Evolutionary conservation across 371 early-diverging fungal genomes (phyloP), one percentile per base, ranked within the genome.

Genomic region (Mucor circinelloides): DNA sequence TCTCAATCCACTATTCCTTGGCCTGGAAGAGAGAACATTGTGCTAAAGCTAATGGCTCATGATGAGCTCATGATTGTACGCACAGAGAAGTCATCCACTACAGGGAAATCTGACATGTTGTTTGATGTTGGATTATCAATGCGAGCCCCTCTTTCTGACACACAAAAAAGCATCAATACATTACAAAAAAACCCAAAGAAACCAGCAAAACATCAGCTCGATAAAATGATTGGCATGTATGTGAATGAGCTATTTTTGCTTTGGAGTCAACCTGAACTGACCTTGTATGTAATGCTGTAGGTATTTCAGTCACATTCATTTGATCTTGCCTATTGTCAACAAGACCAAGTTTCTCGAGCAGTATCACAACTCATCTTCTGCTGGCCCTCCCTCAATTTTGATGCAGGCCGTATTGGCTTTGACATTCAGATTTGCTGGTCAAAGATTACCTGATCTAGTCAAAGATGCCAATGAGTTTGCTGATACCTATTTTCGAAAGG

Each of bases 271-370:
- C 3, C 68, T 84, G 21, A 82, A 87, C 65, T 76, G 79, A 2
- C 78, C 78, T 34, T 83, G 10, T 84, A 85, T n/a, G 78, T 86
- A 36, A 67, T 85, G 58, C 75, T 46, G 2, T 69, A 83, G 84
- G 8, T 86, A 87, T 63, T 86, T 89, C 59, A 71, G 69, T 31
- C 82, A 83, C 62, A 68, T 87, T 17, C 86, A 89, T 69, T 74
- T 79, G 4, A 79, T 83, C 31, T 64, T 87, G 2, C 89, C 89
- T 5, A 81, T 89, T 31, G 69, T 89, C 36, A 54, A 87, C 69
- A 82, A 85, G 67, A 68, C 72, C 10, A 69, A 75, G 32, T 86
- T 88, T 64, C 59, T 86, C 21, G 63, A 71, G 23, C 73, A 81
- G 50, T 73, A 81, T 6, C 68, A 76, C 48, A n/a, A 58, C 10